Base-by-base conservation (phyloP, 352 stramenopile genomes). In the Albugo laibachii region DNA sequence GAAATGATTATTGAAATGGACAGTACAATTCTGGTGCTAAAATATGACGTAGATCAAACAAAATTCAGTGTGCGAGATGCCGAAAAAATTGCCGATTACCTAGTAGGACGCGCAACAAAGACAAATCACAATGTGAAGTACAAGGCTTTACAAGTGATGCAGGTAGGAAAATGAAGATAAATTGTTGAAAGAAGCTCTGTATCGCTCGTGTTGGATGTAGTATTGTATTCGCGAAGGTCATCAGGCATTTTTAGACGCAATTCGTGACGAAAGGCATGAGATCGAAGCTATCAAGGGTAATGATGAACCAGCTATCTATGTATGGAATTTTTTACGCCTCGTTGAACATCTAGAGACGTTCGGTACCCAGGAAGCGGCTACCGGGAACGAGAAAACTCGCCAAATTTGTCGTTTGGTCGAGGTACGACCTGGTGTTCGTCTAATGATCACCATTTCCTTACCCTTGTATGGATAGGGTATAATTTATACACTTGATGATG, bases 121-220 rank as follows among this genome's bases (percentile, higher is more conserved):
- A 82, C 61, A 58, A 91, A 91, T 53, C 51, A 86, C 47, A 84
- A 74, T 38, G 77, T 91, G 38, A 86, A 86, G 52, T 61, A 87
- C 38, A 91, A 91, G 63, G 74, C 72, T 45, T 50, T 91, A 45
- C 77, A 91, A 61, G 71, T 91, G 53, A 84, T 91, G 44, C 65
- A 68, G 60, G 77, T 91, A 47, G 16, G 64, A 42, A n/a, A 5
- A 5, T 19, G 20, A 47, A 36, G 5, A 15, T 15, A 20, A 3
- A 14, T 2, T 19, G 10, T 42, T 21, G 11, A 14, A 8, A 48
- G 5, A 3, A 49, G 24, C 24, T 31, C 24, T 54, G 37, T 47
- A 47, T 34, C 42, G 15, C 13, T 49, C 52, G n/a, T 53, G 20
- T 19, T 37, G 13, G 14, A 15, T 12, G 19, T 50, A 89, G 77